Percentiles rank a stretch among this genome's conserved stretches.
Conservation (phyloP, 495 filamentous ascomycete species). For the Penicillium herquei region DNA sequence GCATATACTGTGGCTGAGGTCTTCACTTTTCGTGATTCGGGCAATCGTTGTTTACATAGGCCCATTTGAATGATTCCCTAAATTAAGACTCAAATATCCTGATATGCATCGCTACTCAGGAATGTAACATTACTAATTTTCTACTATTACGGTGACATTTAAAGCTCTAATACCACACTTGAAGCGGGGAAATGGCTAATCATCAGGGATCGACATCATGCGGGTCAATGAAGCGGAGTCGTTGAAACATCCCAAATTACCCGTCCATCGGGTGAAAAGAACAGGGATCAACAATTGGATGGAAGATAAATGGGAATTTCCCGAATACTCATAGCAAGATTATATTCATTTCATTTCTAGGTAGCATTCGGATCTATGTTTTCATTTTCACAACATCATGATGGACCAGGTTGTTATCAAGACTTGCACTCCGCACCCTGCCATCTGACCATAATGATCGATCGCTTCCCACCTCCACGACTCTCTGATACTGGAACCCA, state of each 20-base stretch:
- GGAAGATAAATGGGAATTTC: neutral
- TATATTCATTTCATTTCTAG: too few species aligned
- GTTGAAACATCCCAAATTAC: neutral
- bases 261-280: neutral
- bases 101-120: neutral
- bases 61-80: too few species aligned
- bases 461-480: neutral
- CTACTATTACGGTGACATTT: neutral
- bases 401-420: too few species aligned
- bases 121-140: neutral
- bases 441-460: slow-evolving; percentile 5
- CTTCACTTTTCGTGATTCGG: too few species aligned
- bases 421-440: neutral
- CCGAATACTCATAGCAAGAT: too few species aligned
- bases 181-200: neutral
- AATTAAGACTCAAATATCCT: too few species aligned
- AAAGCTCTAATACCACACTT: neutral
- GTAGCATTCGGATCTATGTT: neutral
- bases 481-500: slow-evolving; percentile 8
- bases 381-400: too few species aligned
- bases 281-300: neutral
- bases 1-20: too few species aligned
- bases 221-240: neutral
- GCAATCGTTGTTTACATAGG: too few species aligned
- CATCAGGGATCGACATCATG: neutral